Evolutionary conservation across 176 grass and related monocot genomes (phyloP).

Genomic region (Oryza coarctata): DNA sequence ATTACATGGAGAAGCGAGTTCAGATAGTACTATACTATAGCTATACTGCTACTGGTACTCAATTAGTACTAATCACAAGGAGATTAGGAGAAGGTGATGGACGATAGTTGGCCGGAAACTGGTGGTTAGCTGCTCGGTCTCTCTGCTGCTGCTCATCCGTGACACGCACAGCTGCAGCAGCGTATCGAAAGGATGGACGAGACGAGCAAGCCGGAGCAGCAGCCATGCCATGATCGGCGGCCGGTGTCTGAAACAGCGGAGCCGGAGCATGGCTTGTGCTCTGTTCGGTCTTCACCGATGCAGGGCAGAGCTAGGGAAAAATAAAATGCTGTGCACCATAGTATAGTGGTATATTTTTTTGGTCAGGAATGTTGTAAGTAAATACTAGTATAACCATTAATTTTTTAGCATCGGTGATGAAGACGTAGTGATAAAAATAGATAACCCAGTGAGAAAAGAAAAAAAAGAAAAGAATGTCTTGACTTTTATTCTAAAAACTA

Average conservation of each 20-base stretch:
- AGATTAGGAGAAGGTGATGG: not conserved
- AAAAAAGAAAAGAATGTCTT: no score
- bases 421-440: no score
- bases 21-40: not conserved
- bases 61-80: not conserved
- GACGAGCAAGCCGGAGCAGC: not conserved
- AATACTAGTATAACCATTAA: no score
- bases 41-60: not conserved
- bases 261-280: no score
- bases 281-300: not conserved
- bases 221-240: not conserved
- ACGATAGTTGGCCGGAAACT: not conserved
- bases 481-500: no score
- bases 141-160: not conserved
- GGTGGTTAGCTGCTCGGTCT: not conserved
- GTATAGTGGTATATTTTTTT: no score
- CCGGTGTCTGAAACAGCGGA: not conserved
- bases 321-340: no score
- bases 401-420: no score
- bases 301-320: no score
- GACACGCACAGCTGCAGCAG: not conserved
- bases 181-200: slow-evolving; percentile 10
- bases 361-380: no score
- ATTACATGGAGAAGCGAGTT: not conserved
- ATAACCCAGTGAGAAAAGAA: no score